These are phyloP conservation scores for Ogataea hybrid DNA, from an alignment of 1,139 yeast genomes.

Conservation along the genomic window DNA sequence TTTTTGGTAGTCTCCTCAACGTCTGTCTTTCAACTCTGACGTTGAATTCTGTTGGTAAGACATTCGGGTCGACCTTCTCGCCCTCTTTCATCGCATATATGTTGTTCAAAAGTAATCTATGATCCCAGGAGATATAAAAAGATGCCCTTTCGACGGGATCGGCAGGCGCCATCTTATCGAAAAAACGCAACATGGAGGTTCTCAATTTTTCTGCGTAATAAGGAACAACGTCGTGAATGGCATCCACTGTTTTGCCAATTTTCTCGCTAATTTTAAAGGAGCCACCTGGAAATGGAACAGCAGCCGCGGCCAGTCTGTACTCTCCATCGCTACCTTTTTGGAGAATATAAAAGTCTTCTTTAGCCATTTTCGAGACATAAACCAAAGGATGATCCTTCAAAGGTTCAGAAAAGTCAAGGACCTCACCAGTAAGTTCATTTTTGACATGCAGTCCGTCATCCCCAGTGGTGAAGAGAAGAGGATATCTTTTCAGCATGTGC, in stretches of 20 bases:
- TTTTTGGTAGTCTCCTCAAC: constrained; percentile 49
- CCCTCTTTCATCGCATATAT: constrained; percentile 48
- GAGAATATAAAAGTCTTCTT: constrained; percentile 70
- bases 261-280: constrained; percentile 60
- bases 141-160: constrained; percentile 73
- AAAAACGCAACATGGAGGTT: constrained; percentile 75
- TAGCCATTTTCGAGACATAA: constrained; percentile 65
- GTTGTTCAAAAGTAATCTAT: constrained; percentile 53
- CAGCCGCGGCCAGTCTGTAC: constrained; percentile 70
- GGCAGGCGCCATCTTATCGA: constrained; percentile 54
- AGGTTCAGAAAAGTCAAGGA: constrained; percentile 57
- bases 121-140: constrained; percentile 75
- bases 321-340: constrained; percentile 53
- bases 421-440: constrained; percentile 61
- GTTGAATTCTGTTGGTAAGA: constrained; percentile 41
- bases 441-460: constrained; percentile 50
- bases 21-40: constrained; percentile 59
- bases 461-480: constrained; percentile 54
- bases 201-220: constrained; percentile 64
- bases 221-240: constrained; percentile 70
- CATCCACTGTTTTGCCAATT: constrained; percentile 59
- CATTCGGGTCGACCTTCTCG: constrained; percentile 35
- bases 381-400: constrained; percentile 61
- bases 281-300: constrained; percentile 80
- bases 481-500: constrained; percentile 62